A percentile compares a stretch with the other conserved stretches of the same genome.
These are phyloP conservation scores for Aspergillus brunneoviolaceus DNA, from an alignment of 2,329 filamentous ascomycete genomes.

Conservation along the genomic window DNA sequence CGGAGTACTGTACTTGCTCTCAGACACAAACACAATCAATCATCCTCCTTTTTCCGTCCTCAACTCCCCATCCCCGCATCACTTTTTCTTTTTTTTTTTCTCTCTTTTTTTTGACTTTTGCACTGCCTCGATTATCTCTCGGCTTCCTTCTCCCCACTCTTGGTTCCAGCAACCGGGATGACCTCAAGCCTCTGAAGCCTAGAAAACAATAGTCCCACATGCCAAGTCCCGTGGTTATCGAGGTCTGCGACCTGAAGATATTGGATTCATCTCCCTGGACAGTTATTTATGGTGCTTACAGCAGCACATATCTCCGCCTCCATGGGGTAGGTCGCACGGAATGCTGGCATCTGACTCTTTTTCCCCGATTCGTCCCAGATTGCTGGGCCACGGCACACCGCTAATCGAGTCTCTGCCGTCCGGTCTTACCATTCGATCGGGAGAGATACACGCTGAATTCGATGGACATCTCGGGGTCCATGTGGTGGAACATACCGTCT, in stretches of 20 bases:
- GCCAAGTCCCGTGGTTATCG: slow-evolving; percentile 9
- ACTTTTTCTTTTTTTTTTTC: background rate
- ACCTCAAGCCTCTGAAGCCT: slow-evolving; percentile 10
- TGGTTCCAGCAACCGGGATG: slow-evolving; percentile 20
- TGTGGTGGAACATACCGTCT: background rate
- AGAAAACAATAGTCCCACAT: slow-evolving; percentile 13
- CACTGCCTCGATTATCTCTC: background rate
- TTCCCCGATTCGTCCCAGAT: background rate
- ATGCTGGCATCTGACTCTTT: background rate
- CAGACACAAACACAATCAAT: background rate
- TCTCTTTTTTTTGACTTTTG: background rate
- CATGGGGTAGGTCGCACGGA: background rate
- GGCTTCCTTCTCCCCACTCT: background rate
- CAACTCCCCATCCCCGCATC: background rate
- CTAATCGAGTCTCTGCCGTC: background rate
- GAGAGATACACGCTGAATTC: background rate
- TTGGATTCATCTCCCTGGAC: background rate
- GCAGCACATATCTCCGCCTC: background rate
- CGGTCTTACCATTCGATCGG: background rate
- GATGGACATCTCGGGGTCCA: background rate
- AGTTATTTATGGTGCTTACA: background rate
- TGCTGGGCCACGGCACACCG: background rate
- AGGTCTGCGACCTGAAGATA: background rate
- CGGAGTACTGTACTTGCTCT: background rate
- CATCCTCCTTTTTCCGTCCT: background rate